Conservation (phyloP, 495 filamentous ascomycete species). For the Niebla homalea region DNA sequence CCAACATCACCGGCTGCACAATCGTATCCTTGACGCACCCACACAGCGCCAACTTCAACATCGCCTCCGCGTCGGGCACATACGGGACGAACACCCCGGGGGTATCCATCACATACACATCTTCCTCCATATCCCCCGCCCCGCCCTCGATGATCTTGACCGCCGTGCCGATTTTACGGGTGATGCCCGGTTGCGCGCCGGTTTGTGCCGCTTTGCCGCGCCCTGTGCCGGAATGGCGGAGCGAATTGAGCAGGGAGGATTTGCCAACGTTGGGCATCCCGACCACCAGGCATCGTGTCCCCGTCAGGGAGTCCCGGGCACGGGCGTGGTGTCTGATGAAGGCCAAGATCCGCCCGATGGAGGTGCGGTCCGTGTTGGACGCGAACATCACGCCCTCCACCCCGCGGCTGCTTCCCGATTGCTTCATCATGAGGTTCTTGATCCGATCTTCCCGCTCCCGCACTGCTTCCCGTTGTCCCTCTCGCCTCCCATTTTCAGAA, state of each 20-base stretch:
- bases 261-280: conserved; percentile 96
- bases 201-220: conserved; percentile 70
- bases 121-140: conserved; percentile 24
- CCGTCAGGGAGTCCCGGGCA: conserved; percentile 41
- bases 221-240: conserved; percentile 54
- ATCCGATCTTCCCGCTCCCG: too few species aligned
- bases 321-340: conserved; percentile 37
- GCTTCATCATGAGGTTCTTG: background rate
- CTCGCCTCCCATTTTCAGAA: too few species aligned
- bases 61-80: conserved; percentile 66
- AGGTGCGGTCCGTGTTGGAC: conserved; percentile 34
- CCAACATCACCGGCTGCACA: conserved; percentile 58
- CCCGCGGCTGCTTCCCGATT: background rate
- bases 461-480: too few species aligned
- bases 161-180: conserved; percentile 65
- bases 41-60: conserved; percentile 84
- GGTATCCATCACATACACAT: conserved; percentile 58
- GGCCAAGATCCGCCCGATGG: conserved; percentile 41
- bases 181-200: conserved; percentile 79
- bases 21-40: conserved; percentile 85
- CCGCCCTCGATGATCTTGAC: conserved; percentile 63
- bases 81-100: conserved; percentile 90
- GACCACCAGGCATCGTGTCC: conserved; percentile 70
- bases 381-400: conserved; percentile 44
- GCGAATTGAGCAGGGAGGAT: conserved; percentile 76